Evolutionary conservation across 305 asterid species (phyloP), one percentile per base, ranked within the genome.

Genomic region (Plantago rigida): DNA sequence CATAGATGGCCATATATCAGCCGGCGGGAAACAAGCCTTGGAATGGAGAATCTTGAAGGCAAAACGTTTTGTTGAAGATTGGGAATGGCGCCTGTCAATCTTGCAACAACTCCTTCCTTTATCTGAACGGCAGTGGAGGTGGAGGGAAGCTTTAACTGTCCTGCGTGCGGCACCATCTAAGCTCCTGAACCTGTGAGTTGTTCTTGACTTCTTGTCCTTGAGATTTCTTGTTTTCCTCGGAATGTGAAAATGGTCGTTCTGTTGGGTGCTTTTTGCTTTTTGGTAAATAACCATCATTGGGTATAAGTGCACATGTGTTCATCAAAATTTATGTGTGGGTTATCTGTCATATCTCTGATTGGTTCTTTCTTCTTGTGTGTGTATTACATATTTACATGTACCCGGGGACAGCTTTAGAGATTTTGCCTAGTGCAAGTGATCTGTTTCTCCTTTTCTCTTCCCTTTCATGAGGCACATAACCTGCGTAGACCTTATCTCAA

Each of bases 61-160:
- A 67, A 89, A 81, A 78, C 77, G 78, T 51, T 82, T 79, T 66
- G 72, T 87, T 75, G 97, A 89, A 65, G 99, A 92, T 63, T 92
- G 99, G 99, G 95, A 83, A 73, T 92, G 99, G 99, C 97, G 99
- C 51, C 82, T 92, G 68, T 89, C 95, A 71, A 81, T 92, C 75
- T 84, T 92, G 80, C 97, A 86, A 73, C 73, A 86, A 73, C 95
- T 92, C 74, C 77, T 87, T 66, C 97, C 97, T 57, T 82, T 85
- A 74, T 83, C 94, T 68, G 99, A 84, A 55, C 95, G 94, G 36
- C 91, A 83, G 59, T 89, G 97, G 99, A 86, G 81, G 81, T 89
- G 99, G 99, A 89, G 82, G 81, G 99, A 92, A 78, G 97, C 88
- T 71, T 74, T 84, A 66, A 82, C 90, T 13, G 94, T 92, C 63